Evolutionary conservation across 2,329 filamentous ascomycete genomes (phyloP).

Genomic region (Pseudocercospora musae): DNA sequence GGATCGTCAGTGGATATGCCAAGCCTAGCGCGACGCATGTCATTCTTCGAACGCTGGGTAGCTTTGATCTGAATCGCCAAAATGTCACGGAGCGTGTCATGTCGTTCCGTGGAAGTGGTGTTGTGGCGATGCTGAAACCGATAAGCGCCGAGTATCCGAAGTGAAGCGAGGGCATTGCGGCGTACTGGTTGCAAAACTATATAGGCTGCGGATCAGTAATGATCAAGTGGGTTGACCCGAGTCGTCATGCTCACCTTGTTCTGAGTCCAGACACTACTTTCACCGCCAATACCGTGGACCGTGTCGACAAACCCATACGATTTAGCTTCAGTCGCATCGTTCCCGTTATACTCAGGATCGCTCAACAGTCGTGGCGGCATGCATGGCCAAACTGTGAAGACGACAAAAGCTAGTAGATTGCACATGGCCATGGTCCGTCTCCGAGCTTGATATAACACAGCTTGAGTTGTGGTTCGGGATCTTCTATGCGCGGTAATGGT

Average conservation of each 20-base stretch:
- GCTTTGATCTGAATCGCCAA: slow-evolving; percentile 35
- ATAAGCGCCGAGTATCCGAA: slow-evolving; percentile 74
- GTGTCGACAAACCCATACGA: slow-evolving; percentile 60
- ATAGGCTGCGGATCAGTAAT: neutral
- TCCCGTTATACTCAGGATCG: slow-evolving; percentile 52
- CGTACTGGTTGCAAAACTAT: slow-evolving; percentile 69
- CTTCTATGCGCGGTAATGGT: slow-evolving; percentile 60
- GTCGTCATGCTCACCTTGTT: slow-evolving; percentile 45
- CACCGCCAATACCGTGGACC: slow-evolving; percentile 55
- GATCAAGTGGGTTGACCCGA: neutral
- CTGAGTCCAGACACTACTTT: slow-evolving; percentile 67
- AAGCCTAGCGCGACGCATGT: slow-evolving; percentile 53
- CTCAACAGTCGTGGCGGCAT: slow-evolving; percentile 59
- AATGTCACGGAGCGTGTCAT: slow-evolving; percentile 37
- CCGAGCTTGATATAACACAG: slow-evolving; percentile 54
- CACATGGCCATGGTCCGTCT: slow-evolving; percentile 57
- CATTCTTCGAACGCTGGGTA: slow-evolving; percentile 52
- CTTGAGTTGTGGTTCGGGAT: slow-evolving; percentile 45
- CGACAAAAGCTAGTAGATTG: slow-evolving; percentile 58
- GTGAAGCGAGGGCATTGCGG: slow-evolving; percentile 72
- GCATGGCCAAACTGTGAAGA: slow-evolving; percentile 59
- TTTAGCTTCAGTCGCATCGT: slow-evolving; percentile 56
- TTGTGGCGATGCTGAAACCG: slow-evolving; percentile 64
- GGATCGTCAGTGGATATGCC: slow-evolving; percentile 62
- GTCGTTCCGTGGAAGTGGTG: slow-evolving; percentile 52